Evolutionary conservation across 176 grass and related monocot species (phyloP).

Genomic region (Paspalum notatum): DNA sequence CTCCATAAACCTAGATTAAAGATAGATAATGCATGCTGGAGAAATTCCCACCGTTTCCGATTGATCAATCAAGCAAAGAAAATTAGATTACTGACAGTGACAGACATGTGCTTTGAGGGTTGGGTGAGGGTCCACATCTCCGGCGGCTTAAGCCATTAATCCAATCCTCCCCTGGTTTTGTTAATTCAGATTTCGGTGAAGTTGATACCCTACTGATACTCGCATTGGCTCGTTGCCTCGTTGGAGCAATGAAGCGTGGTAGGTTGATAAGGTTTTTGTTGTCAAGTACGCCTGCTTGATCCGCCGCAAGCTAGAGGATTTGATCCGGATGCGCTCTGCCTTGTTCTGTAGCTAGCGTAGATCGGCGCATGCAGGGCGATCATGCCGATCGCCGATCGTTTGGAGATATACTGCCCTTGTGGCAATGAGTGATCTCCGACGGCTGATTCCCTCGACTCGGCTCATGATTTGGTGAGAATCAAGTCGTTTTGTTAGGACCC

Average conservation of each 20-base stretch:
- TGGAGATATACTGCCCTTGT: constrained; percentile 15
- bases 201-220: background rate
- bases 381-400: constrained; percentile 26
- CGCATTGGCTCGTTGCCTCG: background rate
- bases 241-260: background rate
- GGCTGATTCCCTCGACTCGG: background rate
- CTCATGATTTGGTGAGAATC: background rate
- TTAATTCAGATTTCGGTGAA: background rate
- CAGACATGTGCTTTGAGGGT: constrained; percentile 57
- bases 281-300: background rate
- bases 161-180: background rate
- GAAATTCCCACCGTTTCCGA: background rate
- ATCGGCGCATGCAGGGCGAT: constrained; percentile 13
- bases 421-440: constrained; percentile 9
- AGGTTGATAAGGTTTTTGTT: background rate
- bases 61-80: constrained; percentile 13
- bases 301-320: constrained; percentile 32
- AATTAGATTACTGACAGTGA: constrained; percentile 37
- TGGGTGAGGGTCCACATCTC: constrained; percentile 14
- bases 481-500: background rate
- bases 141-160: background rate
- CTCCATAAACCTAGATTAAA: background rate
- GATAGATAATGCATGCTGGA: no score
- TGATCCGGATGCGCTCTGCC: constrained; percentile 24
- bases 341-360: constrained; percentile 28